Base-by-base conservation (phyloP, 2,329 filamentous ascomycete species). In the Clarireedia monteithiana region DNA sequence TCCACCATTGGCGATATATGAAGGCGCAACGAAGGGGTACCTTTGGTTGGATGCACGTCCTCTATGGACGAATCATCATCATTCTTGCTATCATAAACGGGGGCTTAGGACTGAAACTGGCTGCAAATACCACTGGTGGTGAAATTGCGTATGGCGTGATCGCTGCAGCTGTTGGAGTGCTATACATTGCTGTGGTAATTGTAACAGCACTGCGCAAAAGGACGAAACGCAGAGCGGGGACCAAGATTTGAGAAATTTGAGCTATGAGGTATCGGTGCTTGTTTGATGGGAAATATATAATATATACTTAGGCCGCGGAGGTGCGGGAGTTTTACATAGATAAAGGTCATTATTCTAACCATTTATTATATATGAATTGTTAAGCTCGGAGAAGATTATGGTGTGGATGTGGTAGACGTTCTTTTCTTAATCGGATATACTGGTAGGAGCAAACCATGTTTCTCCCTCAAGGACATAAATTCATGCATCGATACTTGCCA, bases 1-100 rank as follows among this genome's bases (percentile, higher is more conserved):
- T 80, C 39, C 83, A 87, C 64, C 83, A 86, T 67, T 63, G 66
- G 34, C 69, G 80, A 64, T 86, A 74, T 67, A 62, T 74, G 55
- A 74, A 74, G 64, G 67, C 76, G 53, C 69, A 74, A 52, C 46
- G 63, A 26, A 79, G 83, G 38, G 77, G 77, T 6, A 15, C 72
- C 42, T 65, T 84, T 59, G 82, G 80, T 60, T 70, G 84, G 60
- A 65, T 72, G 1, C 84, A 87, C 65, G 78, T 84, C 61, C 86
- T 81, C 81, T 83, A 77, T 63, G 84, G 84, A 12, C 77, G 83
- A 17, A 63, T 71, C 1, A 67, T 86, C 45, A 79, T 87, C 60
- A 55, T 79, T 17, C 66, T 85, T 2, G 83, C 81, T 26, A 73
- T 85, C 46, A 67, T 86, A 62, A 86, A 86, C 63, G 84, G 83